Evolutionary conservation across 78 protist species (phyloP), one percentile per base, ranked within the genome.

Genomic region (Diacronema lutheri): DNA sequence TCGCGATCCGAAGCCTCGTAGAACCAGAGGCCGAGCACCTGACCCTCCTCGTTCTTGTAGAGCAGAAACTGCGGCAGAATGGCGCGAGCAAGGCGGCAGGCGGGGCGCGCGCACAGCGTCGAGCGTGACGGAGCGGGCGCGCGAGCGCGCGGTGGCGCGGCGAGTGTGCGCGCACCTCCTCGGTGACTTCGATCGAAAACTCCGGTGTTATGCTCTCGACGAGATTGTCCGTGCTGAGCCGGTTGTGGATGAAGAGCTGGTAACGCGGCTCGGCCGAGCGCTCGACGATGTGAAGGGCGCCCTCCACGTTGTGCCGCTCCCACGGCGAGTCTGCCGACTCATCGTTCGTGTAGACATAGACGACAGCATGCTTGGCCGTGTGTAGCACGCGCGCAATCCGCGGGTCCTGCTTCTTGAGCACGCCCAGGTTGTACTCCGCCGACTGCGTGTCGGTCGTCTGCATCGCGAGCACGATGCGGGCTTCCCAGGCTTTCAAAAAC

Each of bases 351-450:
- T 21, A 71, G 37, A 38, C 55, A 37, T 71, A 71, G 23, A 71
- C 25, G 33, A 71, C 79, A 23, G 41, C 79, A 31, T 71, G 79
- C 16, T 37, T 58, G 26, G 79, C 55, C 79, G 25, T 71, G 11
- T 41, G 11, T 2, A 71, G n/a, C 21, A 71, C 37, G 37, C 10
- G 12, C 11, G 58, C 26, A 58, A 71, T 71, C 11, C 7, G n/a
- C 33, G 58, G 35, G 20, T 71, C 79, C 23, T 56, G 29, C 31
- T 56, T 56, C 58, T 41, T 38, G 35, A 71, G 79, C 33, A 71
- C 79, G 58, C 29, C 38, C 25, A 71, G 79, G 35, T 71, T 71
- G 79, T 71, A 71, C 57, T 71, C 79, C 31, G 41, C 33, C 79
- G 41, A 56, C 79, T 69, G 37, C 29, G 0, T 26, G 23, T 38